Evolutionary conservation across 2,329 filamentous ascomycete genomes (phyloP), one percentile per base, ranked within the genome.

Genomic region (Teratosphaeria nubilosa): DNA sequence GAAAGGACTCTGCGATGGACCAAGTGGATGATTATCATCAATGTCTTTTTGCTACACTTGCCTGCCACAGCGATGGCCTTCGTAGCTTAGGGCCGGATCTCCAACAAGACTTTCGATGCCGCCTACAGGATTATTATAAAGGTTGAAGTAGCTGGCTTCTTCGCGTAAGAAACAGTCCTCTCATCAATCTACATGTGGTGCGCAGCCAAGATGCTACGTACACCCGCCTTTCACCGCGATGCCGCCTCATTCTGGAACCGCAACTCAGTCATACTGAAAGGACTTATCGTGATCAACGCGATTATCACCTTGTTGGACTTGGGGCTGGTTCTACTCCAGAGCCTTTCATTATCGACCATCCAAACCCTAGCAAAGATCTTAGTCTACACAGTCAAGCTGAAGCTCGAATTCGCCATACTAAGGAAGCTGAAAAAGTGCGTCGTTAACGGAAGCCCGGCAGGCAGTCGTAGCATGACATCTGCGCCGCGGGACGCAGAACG

Each of bases 321-420:
- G 14, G 67, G 62, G 0, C 65, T 73, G 1, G 60, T 64, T 16
- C 69, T 66, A 16, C 64, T 72, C 14, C 68, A 70, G 10, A 67
- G 69, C 30, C 65, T 60, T 2, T 59, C 64, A 41, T 56, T 64
- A 7, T 68, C 56, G 45, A 65, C 68, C 30, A 60, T 70, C 10
- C 66, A 72, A 55, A 67, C 67, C 10, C 71, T 69, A 1, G 61
- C 74, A 1, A 76, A 76, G 59, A 70, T 57, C 14, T 57, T 66
- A 53, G 56, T 67, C 22, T 68, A 68, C 57, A 62, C 61, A 51
- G 57, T 67, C 55, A 68, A 60, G 52, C 58, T 60, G 14, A 57
- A 58, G 58, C 53, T 60, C 24, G 58, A 60, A 58, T 67, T 66
- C 30, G 65, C 62, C 14, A 61, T 68, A 20, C 54, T 68, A 32